Evolutionary conservation across 2,329 filamentous ascomycete species (phyloP).

Genomic region (Drechslera avenae): DNA sequence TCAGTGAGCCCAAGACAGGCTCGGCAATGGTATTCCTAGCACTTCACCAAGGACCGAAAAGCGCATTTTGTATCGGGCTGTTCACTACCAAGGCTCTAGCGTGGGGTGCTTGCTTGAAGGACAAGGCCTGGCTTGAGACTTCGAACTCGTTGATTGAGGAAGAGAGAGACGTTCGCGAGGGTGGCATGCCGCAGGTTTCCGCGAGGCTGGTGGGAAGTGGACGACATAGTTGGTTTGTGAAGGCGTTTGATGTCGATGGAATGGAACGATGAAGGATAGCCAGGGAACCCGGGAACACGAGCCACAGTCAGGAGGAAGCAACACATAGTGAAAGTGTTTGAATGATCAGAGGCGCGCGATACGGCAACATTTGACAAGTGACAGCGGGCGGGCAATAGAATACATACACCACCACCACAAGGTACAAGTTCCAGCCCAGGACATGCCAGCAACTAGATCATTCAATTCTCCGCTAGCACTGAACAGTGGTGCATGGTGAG

Average conservation of each 20-base stretch:
- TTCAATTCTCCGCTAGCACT: no score
- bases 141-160: slow-evolving; percentile 21
- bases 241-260: slow-evolving; percentile 6
- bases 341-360: no score
- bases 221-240: slow-evolving; percentile 23
- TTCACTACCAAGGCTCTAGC: slow-evolving; percentile 24
- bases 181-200: slow-evolving; percentile 19
- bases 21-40: slow-evolving; percentile 22
- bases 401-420: no score
- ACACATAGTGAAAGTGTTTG: no score
- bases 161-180: slow-evolving; percentile 8
- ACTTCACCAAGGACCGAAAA: slow-evolving; percentile 19
- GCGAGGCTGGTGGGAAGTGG: slow-evolving; percentile 24
- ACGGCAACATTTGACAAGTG: no score
- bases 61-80: slow-evolving; percentile 24
- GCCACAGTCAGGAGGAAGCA: no score
- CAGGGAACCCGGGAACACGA: background rate
- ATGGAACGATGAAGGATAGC: background rate
- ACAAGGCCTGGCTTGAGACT: slow-evolving; percentile 24
- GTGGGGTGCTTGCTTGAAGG: slow-evolving; percentile 34
- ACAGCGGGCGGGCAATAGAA: no score
- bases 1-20: background rate
- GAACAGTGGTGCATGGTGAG: no score
- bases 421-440: no score
- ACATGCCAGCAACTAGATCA: no score